A percentile compares a stretch with the other conserved stretches of the same genome.
Evolutionary conservation across 1,139 yeast genomes (phyloP).

Genomic region (Protomyces lactucae-debilis): DNA sequence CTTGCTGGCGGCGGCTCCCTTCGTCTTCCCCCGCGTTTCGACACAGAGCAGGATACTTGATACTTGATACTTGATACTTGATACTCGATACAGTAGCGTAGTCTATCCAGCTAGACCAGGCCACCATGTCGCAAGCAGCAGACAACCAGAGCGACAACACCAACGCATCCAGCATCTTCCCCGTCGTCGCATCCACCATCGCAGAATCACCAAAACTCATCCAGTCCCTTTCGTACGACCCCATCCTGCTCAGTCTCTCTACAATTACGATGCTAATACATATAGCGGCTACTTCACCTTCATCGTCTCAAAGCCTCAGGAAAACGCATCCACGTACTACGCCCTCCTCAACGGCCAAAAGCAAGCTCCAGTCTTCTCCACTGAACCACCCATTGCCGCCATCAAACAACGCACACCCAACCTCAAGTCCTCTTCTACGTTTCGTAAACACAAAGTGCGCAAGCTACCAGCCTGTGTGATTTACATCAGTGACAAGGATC

Average conservation of each 20-base stretch:
- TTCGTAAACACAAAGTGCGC: background rate
- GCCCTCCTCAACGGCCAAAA: background rate
- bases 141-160: background rate
- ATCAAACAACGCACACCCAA: background rate
- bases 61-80: background rate
- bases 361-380: background rate
- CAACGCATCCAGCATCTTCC: background rate
- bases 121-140: background rate
- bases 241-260: background rate
- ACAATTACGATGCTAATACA: background rate
- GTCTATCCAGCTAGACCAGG: no score
- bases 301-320: background rate
- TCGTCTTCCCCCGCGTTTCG: background rate
- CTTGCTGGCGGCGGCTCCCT: background rate
- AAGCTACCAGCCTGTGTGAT: background rate
- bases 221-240: background rate
- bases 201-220: background rate
- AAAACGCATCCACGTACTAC: background rate
- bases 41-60: background rate
- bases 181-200: background rate
- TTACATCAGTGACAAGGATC: background rate
- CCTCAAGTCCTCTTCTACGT: background rate
- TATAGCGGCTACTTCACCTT: background rate
- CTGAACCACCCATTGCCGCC: background rate
- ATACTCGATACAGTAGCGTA: background rate